Evolutionary conservation across 371 early-diverging fungal genomes (phyloP), one percentile per base, ranked within the genome.

Genomic region (Mucor mucedo): DNA sequence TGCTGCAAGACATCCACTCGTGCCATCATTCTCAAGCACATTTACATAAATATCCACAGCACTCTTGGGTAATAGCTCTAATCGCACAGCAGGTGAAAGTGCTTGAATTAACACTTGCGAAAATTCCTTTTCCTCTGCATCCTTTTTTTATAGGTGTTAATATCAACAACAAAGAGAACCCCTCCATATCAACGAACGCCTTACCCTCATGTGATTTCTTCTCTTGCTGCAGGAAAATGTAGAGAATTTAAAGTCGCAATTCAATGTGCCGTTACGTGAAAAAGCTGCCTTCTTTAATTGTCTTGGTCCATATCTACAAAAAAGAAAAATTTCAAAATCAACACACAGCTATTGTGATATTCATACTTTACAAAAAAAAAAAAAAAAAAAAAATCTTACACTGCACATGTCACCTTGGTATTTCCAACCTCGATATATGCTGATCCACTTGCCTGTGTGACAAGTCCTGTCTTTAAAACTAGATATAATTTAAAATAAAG

Each of bases 231-330:
- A 87, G n/a, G 97, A 83, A 60, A 95, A 97, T 8, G 95, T 87
- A 1, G 96, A 85, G 68, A 95, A 94, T 69, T 94, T 93, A 70
- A 97, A 91, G 58, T 95, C 95, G 70, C 95, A 94, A 56, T 87
- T 84, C 27, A 95, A 72, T 13, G 66, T 78, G 21, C 92, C 92
- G n/a, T 77, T 80, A 44, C 74, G 82, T 32, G 83, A 86, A 60
- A 89, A 88, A 3, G 75, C 76, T n/a, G 76, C 69, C 58, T 77
- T 77, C 60, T 84, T 82, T 47, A 80, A 66, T 60, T 89, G 90
- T 42, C 91, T 78, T 4, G 93, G 93, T 42, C 93, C 93, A 71
- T 91, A 91, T 21, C 91, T 91, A 47, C n/a, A n/a, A n/a, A n/a
- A n/a, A n/a, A 21, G 35, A 42, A 30, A 30, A 1, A 32, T n/a